phyloP scores from a whole-genome alignment of 1,284 basidiomycete species.

The Ganoderma multipileum region DNA sequence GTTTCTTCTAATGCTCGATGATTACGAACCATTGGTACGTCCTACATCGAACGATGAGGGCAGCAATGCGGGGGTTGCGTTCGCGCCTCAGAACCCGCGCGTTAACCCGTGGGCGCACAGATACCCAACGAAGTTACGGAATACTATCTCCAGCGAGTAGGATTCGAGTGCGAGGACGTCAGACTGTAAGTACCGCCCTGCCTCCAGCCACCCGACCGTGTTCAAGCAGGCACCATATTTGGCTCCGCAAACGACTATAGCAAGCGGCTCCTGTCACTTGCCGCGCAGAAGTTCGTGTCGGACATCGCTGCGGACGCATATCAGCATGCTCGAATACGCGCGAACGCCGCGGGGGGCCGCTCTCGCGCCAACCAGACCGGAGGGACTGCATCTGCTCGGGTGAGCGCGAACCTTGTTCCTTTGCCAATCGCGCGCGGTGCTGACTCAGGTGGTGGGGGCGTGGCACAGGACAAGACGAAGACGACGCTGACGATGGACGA shows the following conservation, averaged over 20 bases:
- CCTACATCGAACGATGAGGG: neutral
- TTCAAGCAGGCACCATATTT: conserved; percentile 14
- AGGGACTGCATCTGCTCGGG: conserved; percentile 69
- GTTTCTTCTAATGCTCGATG: conserved; percentile 95
- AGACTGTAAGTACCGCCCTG: conserved; percentile 69
- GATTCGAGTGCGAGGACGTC: conserved; percentile 96
- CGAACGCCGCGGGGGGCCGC: conserved; percentile 76
- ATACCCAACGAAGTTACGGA: conserved; percentile 99
- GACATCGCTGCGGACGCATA: conserved; percentile 98
- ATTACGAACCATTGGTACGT: conserved; percentile 93
- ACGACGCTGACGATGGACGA: conserved; percentile 99
- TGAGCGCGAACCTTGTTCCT: conserved; percentile 39
- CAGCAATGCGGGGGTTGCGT: neutral
- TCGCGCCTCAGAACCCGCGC: conserved; percentile 1
- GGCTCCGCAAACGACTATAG: conserved; percentile 48
- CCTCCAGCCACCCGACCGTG: conserved; percentile 9
- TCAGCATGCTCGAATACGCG: conserved; percentile 96
- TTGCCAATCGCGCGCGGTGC: neutral
- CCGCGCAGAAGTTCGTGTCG: conserved; percentile 97
- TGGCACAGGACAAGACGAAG: conserved; percentile 82
- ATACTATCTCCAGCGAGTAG: conserved; percentile 95
- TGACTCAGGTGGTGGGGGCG: neutral
- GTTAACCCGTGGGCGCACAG: conserved; percentile 49
- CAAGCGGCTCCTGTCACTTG: conserved; percentile 93
- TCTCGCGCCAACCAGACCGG: conserved; percentile 63